These are phyloP conservation scores for Astrephomene gubernaculifera DNA, from an alignment of 139 green algal genomes.

Conservation along the genomic window DNA sequence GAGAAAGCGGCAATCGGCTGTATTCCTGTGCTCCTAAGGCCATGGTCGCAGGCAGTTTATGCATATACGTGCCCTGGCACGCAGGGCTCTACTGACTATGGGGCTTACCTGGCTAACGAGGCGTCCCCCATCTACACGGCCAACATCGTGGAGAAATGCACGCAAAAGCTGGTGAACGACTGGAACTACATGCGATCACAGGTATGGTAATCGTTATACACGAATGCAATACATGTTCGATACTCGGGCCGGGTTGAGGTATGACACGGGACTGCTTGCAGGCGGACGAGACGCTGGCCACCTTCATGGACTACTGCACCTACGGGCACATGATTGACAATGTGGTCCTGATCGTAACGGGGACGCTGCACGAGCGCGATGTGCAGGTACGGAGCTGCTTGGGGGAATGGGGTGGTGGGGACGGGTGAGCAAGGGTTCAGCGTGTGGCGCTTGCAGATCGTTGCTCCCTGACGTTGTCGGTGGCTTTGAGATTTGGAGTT, in stretches of 20 bases:
- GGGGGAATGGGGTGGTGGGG: too few species aligned
- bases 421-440: too few species aligned
- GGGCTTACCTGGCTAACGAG: constrained; percentile 91
- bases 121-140: constrained; percentile 92
- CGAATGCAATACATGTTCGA: too few species aligned
- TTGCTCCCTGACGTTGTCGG: too few species aligned
- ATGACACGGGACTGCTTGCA: constrained; percentile 61
- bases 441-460: too few species aligned
- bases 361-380: constrained; percentile 96
- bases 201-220: too few species aligned
- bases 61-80: neutral
- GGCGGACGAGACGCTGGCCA: constrained; percentile 88
- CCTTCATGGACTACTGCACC: constrained; percentile 98
- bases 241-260: too few species aligned
- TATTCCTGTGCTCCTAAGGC: neutral
- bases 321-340: constrained; percentile 99
- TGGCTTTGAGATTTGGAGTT: too few species aligned
- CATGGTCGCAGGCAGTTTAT: too few species aligned
- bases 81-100: constrained; percentile 94
- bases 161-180: constrained; percentile 97
- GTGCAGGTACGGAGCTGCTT: constrained; percentile 89
- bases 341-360: constrained; percentile 98
- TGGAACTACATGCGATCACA: constrained; percentile 92
- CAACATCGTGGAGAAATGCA: constrained; percentile 96
- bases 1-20: neutral